Base-by-base conservation (phyloP, 768 basidiomycete genomes). In the Naganishia vaughanmartiniae region DNA sequence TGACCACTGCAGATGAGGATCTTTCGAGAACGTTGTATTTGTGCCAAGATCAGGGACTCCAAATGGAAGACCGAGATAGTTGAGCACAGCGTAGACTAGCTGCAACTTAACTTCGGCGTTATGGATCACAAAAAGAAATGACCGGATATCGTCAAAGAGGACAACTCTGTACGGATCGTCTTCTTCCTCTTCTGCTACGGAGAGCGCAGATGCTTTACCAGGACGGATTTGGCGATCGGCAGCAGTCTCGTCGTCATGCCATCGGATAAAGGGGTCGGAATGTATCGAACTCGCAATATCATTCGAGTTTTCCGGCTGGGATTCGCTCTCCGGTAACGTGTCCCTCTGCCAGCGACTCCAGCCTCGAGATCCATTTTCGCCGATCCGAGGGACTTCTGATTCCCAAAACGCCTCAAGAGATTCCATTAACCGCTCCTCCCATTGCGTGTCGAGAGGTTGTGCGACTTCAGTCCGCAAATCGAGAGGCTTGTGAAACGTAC, bases 371-470 rank as follows among this genome's bases (percentile, higher is more conserved):
- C 75, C 78, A 1, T 48, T 0, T 48, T 83, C 82, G 15, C 83
- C 83, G 21, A 83, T 75, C 2, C 81, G 79, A 4, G 83, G 78
- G 0, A 69, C 73, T 57, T 82, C 83, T 1, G 75, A 54, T 54
- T 83, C 82, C 83, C 83, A 83, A 55, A 83, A 84, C 1, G 54
- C 14, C 56, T 83, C 82, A 33, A 82, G 78, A 0, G 74, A 74
- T 14, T 67, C 55, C 2, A 81, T 17, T 0, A 81, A 60, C 1
- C 58, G 72, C 2, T 67, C 55, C 0, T 67, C 55, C 60, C 68
- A 28, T 70, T 48, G 30, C n/a, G 14, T n/a, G 6, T 34, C 31
- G 17, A 46, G 19, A 11, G 56, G 21, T 1, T 34, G 24, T 56
- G 51, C 5, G 24, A 30, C 15, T 5, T 48, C 26, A 15, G 60